Conservation (phyloP, 176 grass and related monocot species). For the Stipa capillata region DNA sequence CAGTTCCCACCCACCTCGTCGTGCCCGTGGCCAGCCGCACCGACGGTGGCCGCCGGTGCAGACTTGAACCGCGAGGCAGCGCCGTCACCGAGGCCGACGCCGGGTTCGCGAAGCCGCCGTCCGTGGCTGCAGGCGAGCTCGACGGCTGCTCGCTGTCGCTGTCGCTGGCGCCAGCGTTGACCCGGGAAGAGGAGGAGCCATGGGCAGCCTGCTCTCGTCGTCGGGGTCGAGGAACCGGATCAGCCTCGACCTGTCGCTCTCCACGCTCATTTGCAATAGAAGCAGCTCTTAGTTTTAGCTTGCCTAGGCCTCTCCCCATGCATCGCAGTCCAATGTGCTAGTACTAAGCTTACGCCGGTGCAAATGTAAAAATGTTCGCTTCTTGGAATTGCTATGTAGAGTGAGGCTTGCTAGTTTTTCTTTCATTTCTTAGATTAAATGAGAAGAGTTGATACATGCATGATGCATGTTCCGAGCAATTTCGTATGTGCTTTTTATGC, state of each 20-base stretch:
- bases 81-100: too few relatives aligned
- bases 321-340: not conserved
- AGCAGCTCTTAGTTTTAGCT: not conserved
- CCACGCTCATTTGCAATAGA: too few relatives aligned
- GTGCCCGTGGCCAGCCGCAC: not conserved
- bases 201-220: constrained; percentile 8
- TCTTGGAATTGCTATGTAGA: not conserved
- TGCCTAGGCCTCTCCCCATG: not conserved
- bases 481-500: not conserved
- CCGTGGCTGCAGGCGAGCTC: not conserved
- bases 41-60: not conserved
- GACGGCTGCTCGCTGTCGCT: constrained; percentile 1
- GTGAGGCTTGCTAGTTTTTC: not conserved
- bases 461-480: not conserved
- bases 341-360: not conserved
- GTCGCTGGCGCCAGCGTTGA: constrained; percentile 16
- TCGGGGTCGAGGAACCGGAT: constrained; percentile 16
- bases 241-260: constrained; percentile 40
- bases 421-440: not conserved
- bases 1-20: not conserved
- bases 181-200: not conserved
- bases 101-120: not conserved
- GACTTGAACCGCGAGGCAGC: not conserved
- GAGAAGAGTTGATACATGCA: not conserved
- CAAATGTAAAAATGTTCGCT: not conserved